Conservation (phyloP, 495 filamentous ascomycete species). For the Aspergillus nidulans region DNA sequence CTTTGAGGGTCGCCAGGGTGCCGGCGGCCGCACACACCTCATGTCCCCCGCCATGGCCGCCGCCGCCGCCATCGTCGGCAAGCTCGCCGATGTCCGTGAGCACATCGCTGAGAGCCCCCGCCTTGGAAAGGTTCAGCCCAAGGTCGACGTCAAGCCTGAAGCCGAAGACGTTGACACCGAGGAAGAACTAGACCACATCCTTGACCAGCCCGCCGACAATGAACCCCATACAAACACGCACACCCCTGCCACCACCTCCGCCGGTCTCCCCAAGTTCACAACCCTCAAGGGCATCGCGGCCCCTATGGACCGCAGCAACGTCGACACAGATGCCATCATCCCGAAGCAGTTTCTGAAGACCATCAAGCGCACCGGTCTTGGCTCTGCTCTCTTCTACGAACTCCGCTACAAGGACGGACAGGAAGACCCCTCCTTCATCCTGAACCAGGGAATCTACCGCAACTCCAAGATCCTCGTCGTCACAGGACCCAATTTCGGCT, state of each 20-base stretch:
- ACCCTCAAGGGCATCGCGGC: constrained; percentile 82
- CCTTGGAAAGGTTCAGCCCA: constrained; percentile 53
- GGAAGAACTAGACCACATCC: constrained; percentile 69
- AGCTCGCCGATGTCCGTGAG: constrained; percentile 85
- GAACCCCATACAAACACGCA: constrained; percentile 57
- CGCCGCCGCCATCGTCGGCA: constrained; percentile 82
- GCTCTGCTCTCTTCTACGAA: constrained; percentile 79
- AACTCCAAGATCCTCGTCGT: constrained; percentile 86
- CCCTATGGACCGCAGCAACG: constrained; percentile 79
- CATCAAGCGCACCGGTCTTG: constrained; percentile 95
- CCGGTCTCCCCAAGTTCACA: constrained; percentile 77
- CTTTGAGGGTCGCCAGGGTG: constrained; percentile 95
- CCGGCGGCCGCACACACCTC: constrained; percentile 86
- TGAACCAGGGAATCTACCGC: constrained; percentile 88
- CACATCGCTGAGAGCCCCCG: constrained; percentile 57
- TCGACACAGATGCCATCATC: constrained; percentile 98
- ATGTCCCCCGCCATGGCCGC: constrained; percentile 98
- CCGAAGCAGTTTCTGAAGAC: constrained; percentile 99
- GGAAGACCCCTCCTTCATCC: constrained; percentile 76
- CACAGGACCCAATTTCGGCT: constrained; percentile 93
- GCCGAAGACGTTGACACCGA: constrained; percentile 71
- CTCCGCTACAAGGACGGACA: constrained; percentile 72
- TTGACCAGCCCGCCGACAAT: constrained; percentile 70
- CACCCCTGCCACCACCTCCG: constrained; percentile 44
- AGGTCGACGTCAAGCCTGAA: constrained; percentile 54